Evolutionary conservation across 768 basidiomycete species (phyloP), one percentile per base, ranked within the genome.

Genomic region (Calocybe indica): DNA sequence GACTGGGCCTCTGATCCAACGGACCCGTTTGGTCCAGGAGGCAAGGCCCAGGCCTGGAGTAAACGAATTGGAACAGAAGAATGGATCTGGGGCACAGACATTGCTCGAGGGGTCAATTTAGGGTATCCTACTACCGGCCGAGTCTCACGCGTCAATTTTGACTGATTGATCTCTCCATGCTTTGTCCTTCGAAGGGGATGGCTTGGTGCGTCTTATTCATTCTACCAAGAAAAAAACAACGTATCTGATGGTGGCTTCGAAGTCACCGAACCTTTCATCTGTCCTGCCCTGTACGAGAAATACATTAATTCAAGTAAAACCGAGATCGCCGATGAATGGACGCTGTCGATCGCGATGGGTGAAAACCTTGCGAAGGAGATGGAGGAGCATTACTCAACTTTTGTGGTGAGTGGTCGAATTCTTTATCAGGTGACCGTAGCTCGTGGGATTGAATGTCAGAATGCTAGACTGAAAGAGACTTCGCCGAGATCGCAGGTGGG

Each of bases 71-170:
- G 90, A 4, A 49, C 78, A 72, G 74, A 78, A 72, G 64, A 76
- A 38, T 94, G 90, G 88, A 70, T 68, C 14, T 92, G 78, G 78
- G 85, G 85, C 32, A 64, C 66, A 38, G 76, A 89, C 67, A 71
- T 72, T 45, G 67, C 80, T 48, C 70, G 73, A 52, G 74, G 74
- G 47, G 75, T 75, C 44, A 75, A 76, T 65, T 67, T 78, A 48
- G 85, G 85, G 83, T 80, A 59, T 22, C 22, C 2, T 22, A 22
- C 22, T 4, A 22, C 22, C 22, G 22, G 22, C 22, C 22, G 22
- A 22, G 22, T 57, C 47, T 22, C 40, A 51, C 6, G 10, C 47
- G 22, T 22, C 22, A 22, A 22, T 1, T 22, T 22, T 22, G 22
- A 22, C 22, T 22, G 22, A 22, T 22, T 22, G 22, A 22, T 22